These are phyloP conservation scores for Allomyces macrogynus DNA, from an alignment of 192 early-diverging fungal genomes.

Conservation along the genomic window DNA sequence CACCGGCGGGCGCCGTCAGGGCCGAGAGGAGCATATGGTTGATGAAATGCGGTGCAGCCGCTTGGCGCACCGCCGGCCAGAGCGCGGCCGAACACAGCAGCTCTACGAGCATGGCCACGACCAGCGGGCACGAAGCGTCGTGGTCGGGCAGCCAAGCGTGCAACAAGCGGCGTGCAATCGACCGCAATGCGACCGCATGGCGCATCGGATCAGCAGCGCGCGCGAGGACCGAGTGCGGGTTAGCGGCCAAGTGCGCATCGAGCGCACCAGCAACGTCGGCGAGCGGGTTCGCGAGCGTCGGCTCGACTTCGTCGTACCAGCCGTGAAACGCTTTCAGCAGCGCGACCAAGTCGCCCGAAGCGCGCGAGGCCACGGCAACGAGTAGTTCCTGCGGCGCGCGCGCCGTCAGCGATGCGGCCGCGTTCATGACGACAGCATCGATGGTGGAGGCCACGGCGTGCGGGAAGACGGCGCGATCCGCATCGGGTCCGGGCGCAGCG, in stretches of 20 bases:
- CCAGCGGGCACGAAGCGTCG: not conserved
- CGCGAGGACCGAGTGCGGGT: not conserved
- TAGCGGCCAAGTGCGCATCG: not conserved
- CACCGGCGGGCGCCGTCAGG: no score
- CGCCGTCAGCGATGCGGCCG: not conserved
- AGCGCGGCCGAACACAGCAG: not conserved
- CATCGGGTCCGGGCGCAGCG: not conserved
- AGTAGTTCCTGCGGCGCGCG: not conserved
- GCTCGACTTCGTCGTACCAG: not conserved
- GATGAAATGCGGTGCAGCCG: not conserved
- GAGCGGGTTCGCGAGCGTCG: not conserved
- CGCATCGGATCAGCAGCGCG: not conserved
- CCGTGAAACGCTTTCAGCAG: not conserved
- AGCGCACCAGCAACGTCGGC: not conserved
- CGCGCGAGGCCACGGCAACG: not conserved
- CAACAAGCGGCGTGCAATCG: not conserved
- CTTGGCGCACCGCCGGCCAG: not conserved
- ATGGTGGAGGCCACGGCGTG: not conserved
- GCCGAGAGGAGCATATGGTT: not conserved
- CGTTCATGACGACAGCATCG: not conserved
- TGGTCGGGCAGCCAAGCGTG: not conserved
- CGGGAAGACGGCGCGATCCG: not conserved
- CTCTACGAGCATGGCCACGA: not conserved
- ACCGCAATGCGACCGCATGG: not conserved
- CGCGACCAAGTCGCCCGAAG: not conserved